Evolutionary conservation across 331 rosid species (phyloP).

Genomic region (Erythrophleum ivorense): DNA sequence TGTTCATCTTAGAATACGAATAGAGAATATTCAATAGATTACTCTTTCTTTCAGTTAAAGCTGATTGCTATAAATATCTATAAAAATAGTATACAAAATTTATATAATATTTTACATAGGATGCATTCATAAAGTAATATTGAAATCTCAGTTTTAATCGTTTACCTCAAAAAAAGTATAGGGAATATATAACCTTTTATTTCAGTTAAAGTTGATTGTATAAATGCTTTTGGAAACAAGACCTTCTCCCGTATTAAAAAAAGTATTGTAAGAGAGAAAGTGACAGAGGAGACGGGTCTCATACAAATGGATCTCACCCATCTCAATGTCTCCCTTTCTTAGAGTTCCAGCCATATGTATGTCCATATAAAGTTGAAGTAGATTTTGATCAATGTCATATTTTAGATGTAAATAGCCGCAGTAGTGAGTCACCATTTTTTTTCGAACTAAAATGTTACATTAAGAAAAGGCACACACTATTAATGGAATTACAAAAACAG

Average conservation of each 20-base stretch:
- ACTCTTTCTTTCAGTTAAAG: not conserved
- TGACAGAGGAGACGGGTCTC: too few species aligned
- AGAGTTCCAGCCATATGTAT: not conserved
- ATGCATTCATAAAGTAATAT: not conserved
- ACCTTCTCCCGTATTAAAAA: too few species aligned
- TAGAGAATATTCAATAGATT: not conserved
- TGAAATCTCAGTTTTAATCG: not conserved
- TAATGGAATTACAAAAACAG: not conserved
- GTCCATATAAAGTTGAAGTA: not conserved
- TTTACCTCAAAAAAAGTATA: too few species aligned
- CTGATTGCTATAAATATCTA: not conserved
- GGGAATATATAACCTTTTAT: not conserved
- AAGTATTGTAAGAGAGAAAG: too few species aligned
- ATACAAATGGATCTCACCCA: too few species aligned
- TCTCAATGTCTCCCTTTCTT: too few species aligned
- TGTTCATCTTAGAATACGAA: too few species aligned
- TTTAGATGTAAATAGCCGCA: too few species aligned
- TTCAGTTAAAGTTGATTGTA: not conserved
- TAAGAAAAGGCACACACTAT: not conserved
- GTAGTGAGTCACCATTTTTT: not conserved
- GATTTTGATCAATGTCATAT: not conserved
- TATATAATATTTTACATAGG: not conserved
- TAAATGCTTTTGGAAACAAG: too few species aligned
- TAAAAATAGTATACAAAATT: too few species aligned
- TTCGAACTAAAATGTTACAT: not conserved